Conservation (phyloP, 768 basidiomycete species). For the Daedalea quercina region DNA sequence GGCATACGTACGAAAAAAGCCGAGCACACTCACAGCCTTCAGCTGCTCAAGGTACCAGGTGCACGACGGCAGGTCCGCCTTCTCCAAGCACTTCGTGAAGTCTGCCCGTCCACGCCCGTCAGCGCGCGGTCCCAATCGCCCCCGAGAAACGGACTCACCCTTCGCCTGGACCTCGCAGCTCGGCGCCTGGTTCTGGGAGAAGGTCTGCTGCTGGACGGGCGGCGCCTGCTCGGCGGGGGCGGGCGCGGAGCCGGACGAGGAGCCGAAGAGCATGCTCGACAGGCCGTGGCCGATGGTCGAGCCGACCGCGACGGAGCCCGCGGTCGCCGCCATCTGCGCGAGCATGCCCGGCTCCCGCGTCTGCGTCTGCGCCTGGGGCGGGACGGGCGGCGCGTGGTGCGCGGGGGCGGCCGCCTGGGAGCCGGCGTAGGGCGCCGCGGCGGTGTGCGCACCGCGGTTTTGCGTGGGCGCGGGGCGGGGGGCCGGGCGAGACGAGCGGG, state of each 20-base stretch:
- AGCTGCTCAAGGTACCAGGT: conserved; percentile 85
- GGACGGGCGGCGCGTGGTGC: conserved; percentile 29
- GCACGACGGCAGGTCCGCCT: conserved; percentile 73
- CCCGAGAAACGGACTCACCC: conserved; percentile 34
- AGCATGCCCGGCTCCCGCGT: conserved; percentile 64
- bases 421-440: conserved; percentile 35
- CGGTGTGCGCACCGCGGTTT: conserved; percentile 40
- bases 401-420: conserved; percentile 31
- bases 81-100: conserved; percentile 81
- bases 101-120: conserved; percentile 33
- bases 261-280: conserved; percentile 85
- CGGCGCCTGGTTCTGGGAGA: conserved; percentile 41
- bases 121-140: neutral
- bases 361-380: conserved; percentile 28
- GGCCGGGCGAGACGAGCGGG: conserved; percentile 65
- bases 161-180: conserved; percentile 79
- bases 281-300: conserved; percentile 88
- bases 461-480: conserved; percentile 39
- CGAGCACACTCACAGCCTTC: conserved; percentile 59
- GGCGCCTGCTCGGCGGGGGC: conserved; percentile 38
- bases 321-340: conserved; percentile 83
- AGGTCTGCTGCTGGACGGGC: conserved; percentile 38
- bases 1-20: neutral
- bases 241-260: conserved; percentile 40
- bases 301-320: conserved; percentile 84